These are phyloP conservation scores for Mortierella sp. DNA, from an alignment of 371 early-diverging fungal genomes.

Conservation along the genomic window DNA sequence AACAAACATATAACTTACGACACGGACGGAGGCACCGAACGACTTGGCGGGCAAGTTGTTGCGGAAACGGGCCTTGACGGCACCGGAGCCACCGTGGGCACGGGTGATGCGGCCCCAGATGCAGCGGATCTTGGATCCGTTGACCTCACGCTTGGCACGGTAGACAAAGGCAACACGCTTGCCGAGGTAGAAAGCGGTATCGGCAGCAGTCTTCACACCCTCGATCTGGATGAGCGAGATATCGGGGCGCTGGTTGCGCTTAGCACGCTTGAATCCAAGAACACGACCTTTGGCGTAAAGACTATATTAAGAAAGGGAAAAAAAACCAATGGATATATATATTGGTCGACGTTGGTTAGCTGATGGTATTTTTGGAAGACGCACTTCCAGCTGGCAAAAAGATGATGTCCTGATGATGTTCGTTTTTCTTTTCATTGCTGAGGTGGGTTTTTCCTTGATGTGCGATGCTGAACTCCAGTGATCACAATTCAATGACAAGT, in stretches of 20 bases:
- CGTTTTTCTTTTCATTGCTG: not conserved
- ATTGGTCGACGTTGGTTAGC: not conserved
- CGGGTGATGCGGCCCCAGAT: constrained; percentile 98
- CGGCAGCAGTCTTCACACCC: constrained; percentile 90
- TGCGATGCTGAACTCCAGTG: not conserved
- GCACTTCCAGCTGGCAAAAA: not conserved
- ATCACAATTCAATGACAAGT: not conserved
- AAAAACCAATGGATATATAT: not conserved
- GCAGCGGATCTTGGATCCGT: constrained; percentile 94
- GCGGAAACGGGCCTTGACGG: constrained; percentile 97
- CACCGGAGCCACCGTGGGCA: constrained; percentile 96
- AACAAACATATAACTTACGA: constrained; percentile 70
- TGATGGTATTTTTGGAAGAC: not conserved
- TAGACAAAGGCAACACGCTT: constrained; percentile 83
- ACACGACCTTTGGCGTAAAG: constrained; percentile 97
- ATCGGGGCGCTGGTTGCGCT: constrained; percentile 92
- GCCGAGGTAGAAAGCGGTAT: constrained; percentile 87
- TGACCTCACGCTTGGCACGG: constrained; percentile 88
- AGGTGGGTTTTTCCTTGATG: not conserved
- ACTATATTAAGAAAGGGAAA: constrained; percentile 65
- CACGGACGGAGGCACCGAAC: constrained; percentile 93
- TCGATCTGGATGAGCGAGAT: constrained; percentile 94
- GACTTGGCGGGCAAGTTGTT: constrained; percentile 95
- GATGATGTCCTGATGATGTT: not conserved
- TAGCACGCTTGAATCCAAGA: constrained; percentile 94